A percentile compares a stretch with the other conserved stretches of the same genome.
phyloP scores from a whole-genome alignment of 1,284 basidiomycete genomes.

The Taiwanofungus camphoratus region DNA sequence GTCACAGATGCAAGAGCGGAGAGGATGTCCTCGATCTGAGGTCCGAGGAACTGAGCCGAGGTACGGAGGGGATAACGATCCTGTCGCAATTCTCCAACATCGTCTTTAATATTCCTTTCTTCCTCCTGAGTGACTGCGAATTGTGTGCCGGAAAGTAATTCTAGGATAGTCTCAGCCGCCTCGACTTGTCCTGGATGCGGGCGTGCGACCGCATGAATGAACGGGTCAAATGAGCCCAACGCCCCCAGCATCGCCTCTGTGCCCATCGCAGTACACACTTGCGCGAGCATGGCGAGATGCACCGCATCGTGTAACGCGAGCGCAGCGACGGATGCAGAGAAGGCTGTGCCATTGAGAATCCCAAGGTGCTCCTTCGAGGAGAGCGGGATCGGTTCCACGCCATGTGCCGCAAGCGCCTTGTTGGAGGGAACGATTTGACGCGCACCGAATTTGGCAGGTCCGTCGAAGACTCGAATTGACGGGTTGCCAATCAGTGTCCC shows the following conservation, averaged over 20 bases:
- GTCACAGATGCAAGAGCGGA: constrained; percentile 58
- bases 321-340: constrained; percentile 59
- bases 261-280: constrained; percentile 81
- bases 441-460: constrained; percentile 43
- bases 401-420: constrained; percentile 63
- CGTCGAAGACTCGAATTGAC: constrained; percentile 70
- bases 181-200: constrained; percentile 88
- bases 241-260: constrained; percentile 76
- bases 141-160: constrained; percentile 65
- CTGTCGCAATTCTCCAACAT: constrained; percentile 65
- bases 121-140: constrained; percentile 62
- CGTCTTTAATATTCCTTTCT: constrained; percentile 61
- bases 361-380: constrained; percentile 81
- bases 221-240: constrained; percentile 70
- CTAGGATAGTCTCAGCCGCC: constrained; percentile 62
- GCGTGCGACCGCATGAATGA: constrained; percentile 73
- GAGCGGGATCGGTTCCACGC: constrained; percentile 64
- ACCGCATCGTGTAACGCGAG: constrained; percentile 70
- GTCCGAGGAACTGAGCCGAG: constrained; percentile 81
- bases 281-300: constrained; percentile 64
- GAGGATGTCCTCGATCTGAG: constrained; percentile 79
- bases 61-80: constrained; percentile 79
- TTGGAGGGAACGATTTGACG: constrained; percentile 54
- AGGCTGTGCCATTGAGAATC: constrained; percentile 81
- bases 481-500: constrained; percentile 75